Conservation (phyloP, 108 stramenopile genomes). For the Fistulifera solaris region DNA sequence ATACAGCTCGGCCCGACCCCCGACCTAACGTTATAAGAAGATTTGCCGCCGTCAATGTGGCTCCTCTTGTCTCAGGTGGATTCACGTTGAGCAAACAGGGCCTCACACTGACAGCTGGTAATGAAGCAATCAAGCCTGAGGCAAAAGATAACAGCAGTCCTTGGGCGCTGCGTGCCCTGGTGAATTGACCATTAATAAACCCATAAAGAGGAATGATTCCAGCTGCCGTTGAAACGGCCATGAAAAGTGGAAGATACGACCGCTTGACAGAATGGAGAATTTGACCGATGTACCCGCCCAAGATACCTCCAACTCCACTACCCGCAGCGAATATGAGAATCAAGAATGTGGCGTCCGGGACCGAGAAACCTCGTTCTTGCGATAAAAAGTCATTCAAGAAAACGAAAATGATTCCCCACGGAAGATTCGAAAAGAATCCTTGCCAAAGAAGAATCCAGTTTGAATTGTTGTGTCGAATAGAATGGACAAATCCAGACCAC, state of each 20-base stretch:
- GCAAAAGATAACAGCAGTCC: constrained; percentile 33
- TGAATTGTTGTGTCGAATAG: constrained; percentile 38
- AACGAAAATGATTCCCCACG: constrained; percentile 63
- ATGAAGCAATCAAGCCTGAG: constrained; percentile 41
- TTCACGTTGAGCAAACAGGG: constrained; percentile 68
- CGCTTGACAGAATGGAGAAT: constrained; percentile 22
- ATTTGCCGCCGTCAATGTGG: constrained; percentile 59
- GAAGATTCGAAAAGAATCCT: constrained; percentile 52
- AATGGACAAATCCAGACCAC: constrained; percentile 41
- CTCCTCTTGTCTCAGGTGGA: constrained; percentile 68
- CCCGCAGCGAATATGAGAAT: constrained; percentile 51
- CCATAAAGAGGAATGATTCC: constrained; percentile 51
- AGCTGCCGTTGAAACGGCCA: constrained; percentile 36
- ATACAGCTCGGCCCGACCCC: constrained; percentile 54
- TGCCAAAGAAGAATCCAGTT: constrained; percentile 47
- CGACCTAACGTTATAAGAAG: constrained; percentile 47
- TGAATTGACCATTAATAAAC: constrained; percentile 36
- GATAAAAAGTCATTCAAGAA: constrained; percentile 62
- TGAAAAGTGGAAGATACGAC: constrained; percentile 42
- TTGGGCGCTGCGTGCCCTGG: constrained; percentile 24
- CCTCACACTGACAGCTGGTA: constrained; percentile 59
- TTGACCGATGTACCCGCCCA: constrained; percentile 48
- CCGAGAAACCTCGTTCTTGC: constrained; percentile 55
- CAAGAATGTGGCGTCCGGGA: constrained; percentile 51
- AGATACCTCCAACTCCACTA: constrained; percentile 48